A percentile compares a stretch with the other conserved stretches of the same genome.
phyloP scores from a whole-genome alignment of 1,284 basidiomycete genomes.

The Cutaneotrichosporon cavernicola region DNA sequence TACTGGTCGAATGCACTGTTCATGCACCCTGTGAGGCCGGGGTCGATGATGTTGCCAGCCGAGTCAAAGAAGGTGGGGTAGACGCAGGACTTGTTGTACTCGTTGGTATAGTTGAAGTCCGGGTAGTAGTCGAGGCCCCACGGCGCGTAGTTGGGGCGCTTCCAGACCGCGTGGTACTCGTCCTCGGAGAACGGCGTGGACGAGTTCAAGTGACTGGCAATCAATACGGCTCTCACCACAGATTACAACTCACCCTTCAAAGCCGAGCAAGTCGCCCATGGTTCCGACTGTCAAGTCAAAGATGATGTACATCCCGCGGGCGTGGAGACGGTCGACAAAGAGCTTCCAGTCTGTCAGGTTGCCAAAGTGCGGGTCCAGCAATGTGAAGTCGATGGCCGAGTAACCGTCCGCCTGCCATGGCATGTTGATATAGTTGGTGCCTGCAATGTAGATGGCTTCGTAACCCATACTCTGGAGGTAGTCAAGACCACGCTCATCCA shows the following conservation, averaged over 20 bases:
- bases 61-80: conserved; percentile 77
- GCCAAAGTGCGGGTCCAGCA: conserved; percentile 87
- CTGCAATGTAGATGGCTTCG: conserved; percentile 78
- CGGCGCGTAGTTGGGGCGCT: conserved; percentile 69
- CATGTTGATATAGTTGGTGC: conserved; percentile 90
- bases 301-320: conserved; percentile 83
- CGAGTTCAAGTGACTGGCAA: conserved; percentile 55
- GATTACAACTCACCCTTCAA: conserved; percentile 61
- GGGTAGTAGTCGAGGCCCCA: conserved; percentile 81
- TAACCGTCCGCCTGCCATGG: conserved; percentile 93
- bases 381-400: conserved; percentile 82
- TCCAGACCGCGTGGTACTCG: conserved; percentile 75
- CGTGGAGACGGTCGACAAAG: conserved; percentile 72
- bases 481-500: conserved; percentile 64
- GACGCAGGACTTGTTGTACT: conserved; percentile 68
- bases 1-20: conserved; percentile 85
- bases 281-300: conserved; percentile 89
- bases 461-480: conserved; percentile 86
- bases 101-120: conserved; percentile 63
- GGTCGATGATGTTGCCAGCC: conserved; percentile 63
- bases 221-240: neutral
- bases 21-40: conserved; percentile 67
- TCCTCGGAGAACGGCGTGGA: conserved; percentile 73
- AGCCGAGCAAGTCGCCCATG: conserved; percentile 81
- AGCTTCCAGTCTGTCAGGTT: conserved; percentile 72